Base-by-base conservation (phyloP, 2,329 filamentous ascomycete species). In the Talaromyces sp. region DNA sequence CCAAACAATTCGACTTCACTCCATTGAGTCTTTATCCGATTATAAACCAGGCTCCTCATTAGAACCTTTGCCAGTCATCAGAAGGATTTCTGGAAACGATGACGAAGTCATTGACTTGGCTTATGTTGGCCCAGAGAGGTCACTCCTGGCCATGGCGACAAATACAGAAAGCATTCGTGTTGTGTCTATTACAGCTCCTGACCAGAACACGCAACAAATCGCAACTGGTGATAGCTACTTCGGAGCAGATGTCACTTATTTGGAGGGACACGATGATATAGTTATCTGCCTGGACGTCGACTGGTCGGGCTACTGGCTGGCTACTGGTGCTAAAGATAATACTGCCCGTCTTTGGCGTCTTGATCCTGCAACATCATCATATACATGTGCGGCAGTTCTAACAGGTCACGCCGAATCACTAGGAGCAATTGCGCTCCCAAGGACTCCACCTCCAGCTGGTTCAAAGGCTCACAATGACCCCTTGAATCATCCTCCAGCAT, bases 261-360 rank as follows among this genome's bases (percentile, higher is more conserved):
- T 99, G 1, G 92, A 91, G 73, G 95, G 95, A 1, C 95, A 99
- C 71, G 89, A 93, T 59, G 95, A 99, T 70, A 97, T 99, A 61
- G 91, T 99, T 67, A 96, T 99, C 70, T 93, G 93, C 66, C 82
- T 99, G 47, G 93, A 97, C 74, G 89, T 92, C 2, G 95, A 99
- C 78, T 97, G 93, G 92, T 98, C 95, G 10, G 96, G 96, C 0
- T 89, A 95, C 75, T 99, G 95, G 95, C 86, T 99, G 45, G 94
- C 90, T 13, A 98, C 95, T 1, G 95, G 94, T 62, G 92, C 95
- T 25, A 99, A 99, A 79, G 95, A 99, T 76, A 99, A 98, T 73
- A 95, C 91, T 2, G 95, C 94, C 19, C 89, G 91, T 69, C 80
- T 99, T 41, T 99, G 95, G 95, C 86, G 90, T 62, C 82, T 99